A percentile compares a stretch with the other conserved stretches of the same genome.
phyloP scores from a whole-genome alignment of 2,329 filamentous ascomycete species.

The Diaporthe vexans region DNA sequence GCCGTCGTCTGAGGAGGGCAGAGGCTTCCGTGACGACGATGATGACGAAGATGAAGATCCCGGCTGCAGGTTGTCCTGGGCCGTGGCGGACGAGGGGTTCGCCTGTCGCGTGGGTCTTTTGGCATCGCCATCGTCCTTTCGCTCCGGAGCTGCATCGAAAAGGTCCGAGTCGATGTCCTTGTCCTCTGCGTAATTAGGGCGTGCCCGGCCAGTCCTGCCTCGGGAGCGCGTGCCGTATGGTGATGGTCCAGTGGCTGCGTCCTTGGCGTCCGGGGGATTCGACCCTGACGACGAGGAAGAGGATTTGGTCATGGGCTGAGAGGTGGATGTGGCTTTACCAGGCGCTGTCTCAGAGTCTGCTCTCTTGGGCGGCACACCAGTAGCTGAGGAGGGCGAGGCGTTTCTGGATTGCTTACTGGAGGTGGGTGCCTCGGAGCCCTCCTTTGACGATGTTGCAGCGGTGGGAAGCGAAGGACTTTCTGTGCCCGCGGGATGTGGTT shows the following conservation, averaged over 20 bases:
- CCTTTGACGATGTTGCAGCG: conserved; percentile 48
- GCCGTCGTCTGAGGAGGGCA: conserved; percentile 54
- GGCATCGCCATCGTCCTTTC: conserved; percentile 65
- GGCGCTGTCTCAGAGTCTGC: conserved; percentile 47
- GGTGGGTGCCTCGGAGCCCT: conserved; percentile 46
- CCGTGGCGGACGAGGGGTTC: conserved; percentile 56
- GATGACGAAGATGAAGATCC: conserved; percentile 47
- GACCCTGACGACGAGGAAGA: conserved; percentile 61
- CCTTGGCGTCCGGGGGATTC: conserved; percentile 61
- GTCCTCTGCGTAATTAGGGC: conserved; percentile 96
- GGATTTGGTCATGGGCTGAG: conserved; percentile 64
- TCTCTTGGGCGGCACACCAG: conserved; percentile 50
- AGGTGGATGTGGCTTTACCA: conserved; percentile 45
- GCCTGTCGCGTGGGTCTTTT: conserved; percentile 65
- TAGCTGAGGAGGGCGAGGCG: conserved; percentile 45
- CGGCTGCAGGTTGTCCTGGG: conserved; percentile 45
- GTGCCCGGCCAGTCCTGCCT: conserved; percentile 83
- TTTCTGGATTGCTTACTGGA: conserved; percentile 46
- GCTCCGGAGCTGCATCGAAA: conserved; percentile 76
- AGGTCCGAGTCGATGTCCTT: conserved; percentile 89
- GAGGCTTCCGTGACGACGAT: conserved; percentile 49
- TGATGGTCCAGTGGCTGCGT: conserved; percentile 68
- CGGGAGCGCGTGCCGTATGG: conserved; percentile 95
- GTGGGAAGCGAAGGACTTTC: conserved; percentile 47
- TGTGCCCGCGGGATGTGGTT: conserved; percentile 46